A percentile compares a stretch with the other conserved stretches of the same genome.
Evolutionary conservation across 73 alveolate genomes (phyloP).

Genomic region (Paramecium sonneborni): DNA sequence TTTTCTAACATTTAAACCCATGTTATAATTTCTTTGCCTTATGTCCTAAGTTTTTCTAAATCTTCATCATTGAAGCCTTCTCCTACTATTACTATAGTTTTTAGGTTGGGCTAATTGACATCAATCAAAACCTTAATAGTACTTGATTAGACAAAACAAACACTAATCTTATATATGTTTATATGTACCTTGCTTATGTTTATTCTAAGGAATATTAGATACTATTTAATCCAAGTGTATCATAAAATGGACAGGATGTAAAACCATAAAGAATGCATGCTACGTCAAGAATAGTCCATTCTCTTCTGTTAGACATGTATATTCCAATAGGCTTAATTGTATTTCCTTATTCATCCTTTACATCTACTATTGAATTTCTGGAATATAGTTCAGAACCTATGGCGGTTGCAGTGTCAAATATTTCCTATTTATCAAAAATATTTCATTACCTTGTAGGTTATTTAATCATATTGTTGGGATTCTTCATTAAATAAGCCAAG

Average conservation of each 20-base stretch:
- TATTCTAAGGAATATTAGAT: background rate
- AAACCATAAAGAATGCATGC: slow-evolving; percentile 77
- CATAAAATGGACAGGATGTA: slow-evolving; percentile 83
- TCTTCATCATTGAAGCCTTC: background rate
- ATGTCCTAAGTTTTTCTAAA: background rate
- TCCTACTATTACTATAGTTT: background rate
- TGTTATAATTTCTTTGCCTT: background rate
- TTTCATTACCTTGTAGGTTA: background rate
- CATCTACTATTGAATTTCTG: background rate
- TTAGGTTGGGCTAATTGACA: background rate
- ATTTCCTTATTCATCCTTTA: background rate
- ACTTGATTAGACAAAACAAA: background rate
- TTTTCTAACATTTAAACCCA: background rate
- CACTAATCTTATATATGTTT: background rate
- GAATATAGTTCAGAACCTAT: background rate
- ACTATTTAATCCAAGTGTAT: slow-evolving; percentile 57
- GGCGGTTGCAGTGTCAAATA: background rate
- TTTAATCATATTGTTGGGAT: background rate
- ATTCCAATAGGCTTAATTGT: slow-evolving; percentile 70
- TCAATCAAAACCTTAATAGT: background rate
- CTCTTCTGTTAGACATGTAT: slow-evolving; percentile 85
- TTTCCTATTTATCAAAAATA: background rate
- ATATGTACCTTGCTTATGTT: background rate
- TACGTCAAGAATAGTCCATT: slow-evolving; percentile 79
- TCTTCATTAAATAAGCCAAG: background rate